Conservation (phyloP, 805 yeast genomes). For the Metschnikowia henanensis region DNA sequence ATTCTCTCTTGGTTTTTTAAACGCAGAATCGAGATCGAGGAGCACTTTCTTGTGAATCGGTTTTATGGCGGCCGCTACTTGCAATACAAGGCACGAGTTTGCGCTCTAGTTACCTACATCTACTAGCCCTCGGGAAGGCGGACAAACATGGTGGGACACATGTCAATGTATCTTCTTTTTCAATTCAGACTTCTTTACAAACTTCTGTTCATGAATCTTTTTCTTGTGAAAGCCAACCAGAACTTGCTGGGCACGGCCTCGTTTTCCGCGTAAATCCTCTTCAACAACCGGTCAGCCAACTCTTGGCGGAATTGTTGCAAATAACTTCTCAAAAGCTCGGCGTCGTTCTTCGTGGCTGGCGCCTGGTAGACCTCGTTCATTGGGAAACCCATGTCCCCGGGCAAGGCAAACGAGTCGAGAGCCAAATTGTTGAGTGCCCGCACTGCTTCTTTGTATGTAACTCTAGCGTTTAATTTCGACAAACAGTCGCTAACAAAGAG, state of each 20-base stretch:
- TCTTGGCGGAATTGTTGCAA: conserved; percentile 95
- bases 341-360: conserved; percentile 72
- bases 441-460: conserved; percentile 57
- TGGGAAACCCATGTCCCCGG: conserved; percentile 96
- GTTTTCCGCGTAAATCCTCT: conserved; percentile 65
- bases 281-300: conserved; percentile 75
- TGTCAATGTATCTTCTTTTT: no score
- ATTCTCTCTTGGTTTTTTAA: conserved; percentile 28
- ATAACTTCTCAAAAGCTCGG: conserved; percentile 77
- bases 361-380: conserved; percentile 76
- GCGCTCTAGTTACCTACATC: conserved; percentile 32
- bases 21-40: conserved; percentile 35
- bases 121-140: no score
- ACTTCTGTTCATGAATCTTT: conserved; percentile 93
- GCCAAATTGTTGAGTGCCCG: conserved; percentile 79
- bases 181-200: conserved; percentile 43
- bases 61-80: conserved; percentile 30
- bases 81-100: conserved; percentile 23
- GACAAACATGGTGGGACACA: no score
- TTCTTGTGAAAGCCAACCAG: conserved; percentile 95
- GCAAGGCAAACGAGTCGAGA: conserved; percentile 83
- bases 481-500: conserved; percentile 85
- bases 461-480: conserved; percentile 51
- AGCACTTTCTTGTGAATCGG: conserved; percentile 27
- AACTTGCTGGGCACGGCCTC: conserved; percentile 71